phyloP scores from a whole-genome alignment of 495 filamentous ascomycete genomes.

The Trichocladium uniseriatum region DNA sequence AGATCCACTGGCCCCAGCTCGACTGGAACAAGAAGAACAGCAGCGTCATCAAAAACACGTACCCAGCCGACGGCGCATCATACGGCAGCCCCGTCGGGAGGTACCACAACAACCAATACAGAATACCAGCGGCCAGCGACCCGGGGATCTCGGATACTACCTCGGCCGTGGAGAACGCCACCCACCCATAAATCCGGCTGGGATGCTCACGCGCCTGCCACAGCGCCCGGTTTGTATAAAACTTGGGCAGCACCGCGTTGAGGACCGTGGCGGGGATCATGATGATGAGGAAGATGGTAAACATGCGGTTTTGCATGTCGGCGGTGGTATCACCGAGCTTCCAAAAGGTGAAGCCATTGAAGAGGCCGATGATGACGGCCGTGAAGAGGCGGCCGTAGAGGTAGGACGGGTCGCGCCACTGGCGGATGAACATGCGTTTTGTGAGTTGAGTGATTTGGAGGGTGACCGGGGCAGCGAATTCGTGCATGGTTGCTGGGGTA shows the following conservation, averaged over 20 bases:
- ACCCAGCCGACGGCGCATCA: constrained; percentile 57
- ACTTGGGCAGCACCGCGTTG: constrained; percentile 76
- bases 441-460: constrained; percentile 41
- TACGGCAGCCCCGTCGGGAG: constrained; percentile 62
- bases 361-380: constrained; percentile 44
- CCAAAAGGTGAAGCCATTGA: constrained; percentile 87
- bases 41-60: constrained; percentile 75
- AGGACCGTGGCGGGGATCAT: constrained; percentile 60
- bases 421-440: constrained; percentile 62
- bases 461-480: constrained; percentile 30
- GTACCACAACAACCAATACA: constrained; percentile 78
- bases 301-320: constrained; percentile 75
- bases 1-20: constrained; percentile 79
- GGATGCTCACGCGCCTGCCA: constrained; percentile 72
- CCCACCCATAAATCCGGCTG: constrained; percentile 71
- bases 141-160: constrained; percentile 69
- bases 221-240: constrained; percentile 65
- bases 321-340: constrained; percentile 55
- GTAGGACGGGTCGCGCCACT: constrained; percentile 71
- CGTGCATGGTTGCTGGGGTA: constrained; percentile 4
- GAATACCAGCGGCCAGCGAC: constrained; percentile 48
- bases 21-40: constrained; percentile 73
- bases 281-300: constrained; percentile 66
- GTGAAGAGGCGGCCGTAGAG: constrained; percentile 60
- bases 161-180: constrained; percentile 70